Conservation (phyloP, 805 yeast genomes). For the Dipodascus albidus region DNA sequence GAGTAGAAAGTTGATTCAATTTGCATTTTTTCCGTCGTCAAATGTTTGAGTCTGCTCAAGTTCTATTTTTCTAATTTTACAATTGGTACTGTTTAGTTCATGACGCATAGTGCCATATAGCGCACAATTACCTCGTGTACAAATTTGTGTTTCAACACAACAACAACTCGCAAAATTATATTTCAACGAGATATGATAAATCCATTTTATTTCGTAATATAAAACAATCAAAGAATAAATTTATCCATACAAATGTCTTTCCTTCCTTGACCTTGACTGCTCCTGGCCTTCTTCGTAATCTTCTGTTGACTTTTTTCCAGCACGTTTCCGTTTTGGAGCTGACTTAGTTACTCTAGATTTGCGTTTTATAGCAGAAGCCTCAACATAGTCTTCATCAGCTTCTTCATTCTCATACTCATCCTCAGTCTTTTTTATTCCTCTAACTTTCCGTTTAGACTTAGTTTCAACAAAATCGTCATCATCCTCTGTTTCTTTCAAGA, state of each 20-base stretch:
- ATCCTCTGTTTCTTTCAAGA: slow-evolving; percentile 16
- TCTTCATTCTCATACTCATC: slow-evolving; percentile 7
- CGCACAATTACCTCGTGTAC: too few species aligned
- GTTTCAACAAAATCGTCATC: slow-evolving; percentile 1
- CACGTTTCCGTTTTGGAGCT: not conserved
- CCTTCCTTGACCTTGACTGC: too few species aligned
- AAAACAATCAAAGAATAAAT: too few species aligned
- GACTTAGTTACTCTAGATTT: not conserved
- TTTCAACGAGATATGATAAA: too few species aligned
- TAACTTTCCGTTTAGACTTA: slow-evolving; percentile 1
- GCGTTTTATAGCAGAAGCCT: not conserved
- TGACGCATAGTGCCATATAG: not conserved
- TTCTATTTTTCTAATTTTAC: too few species aligned
- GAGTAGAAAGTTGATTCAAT: not conserved
- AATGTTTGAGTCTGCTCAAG: too few species aligned
- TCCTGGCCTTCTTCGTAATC: not conserved
- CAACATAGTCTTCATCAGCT: slow-evolving; percentile 5
- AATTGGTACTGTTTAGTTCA: not conserved
- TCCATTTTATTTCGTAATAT: too few species aligned
- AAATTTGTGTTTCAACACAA: not conserved
- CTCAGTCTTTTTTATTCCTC: slow-evolving; percentile 4
- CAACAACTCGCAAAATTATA: too few species aligned
- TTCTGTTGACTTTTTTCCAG: not conserved
- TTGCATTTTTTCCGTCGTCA: not conserved
- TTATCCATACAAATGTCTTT: not conserved